These are phyloP conservation scores for Plantago coronopus DNA, from an alignment of 305 asterid genomes.

Conservation along the genomic window DNA sequence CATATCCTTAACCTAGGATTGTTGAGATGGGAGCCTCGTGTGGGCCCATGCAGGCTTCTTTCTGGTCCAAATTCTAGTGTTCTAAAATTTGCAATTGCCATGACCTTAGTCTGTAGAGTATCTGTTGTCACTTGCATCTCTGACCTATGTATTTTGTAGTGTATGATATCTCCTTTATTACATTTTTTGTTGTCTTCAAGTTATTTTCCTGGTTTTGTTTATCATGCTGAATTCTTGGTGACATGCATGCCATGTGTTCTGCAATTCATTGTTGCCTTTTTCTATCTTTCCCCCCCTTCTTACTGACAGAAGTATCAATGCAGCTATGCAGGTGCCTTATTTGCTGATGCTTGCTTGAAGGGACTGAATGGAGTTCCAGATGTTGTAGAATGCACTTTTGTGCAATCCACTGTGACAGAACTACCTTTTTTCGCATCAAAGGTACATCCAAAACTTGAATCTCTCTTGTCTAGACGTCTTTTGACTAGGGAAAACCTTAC, in stretches of 20 bases:
- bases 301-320: slow-evolving; percentile 1
- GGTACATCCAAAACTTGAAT: slow-evolving; percentile 29
- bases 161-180: no score
- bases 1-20: no score
- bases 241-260: not conserved
- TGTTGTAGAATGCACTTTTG: slow-evolving; percentile 82
- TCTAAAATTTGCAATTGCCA: no score
- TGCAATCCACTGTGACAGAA: slow-evolving; percentile 78
- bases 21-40: no score
- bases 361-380: slow-evolving; percentile 94
- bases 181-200: no score
- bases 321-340: slow-evolving; percentile 88
- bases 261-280: not conserved
- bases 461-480: not conserved
- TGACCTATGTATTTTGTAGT: no score
- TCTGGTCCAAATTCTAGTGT: no score
- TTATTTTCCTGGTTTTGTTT: no score
- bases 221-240: not conserved
- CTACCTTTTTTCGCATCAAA: slow-evolving; percentile 91
- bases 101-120: no score
- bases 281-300: no score
- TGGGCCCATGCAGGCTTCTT: no score
- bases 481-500: not conserved
- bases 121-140: no score
- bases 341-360: slow-evolving; percentile 90